Base-by-base conservation (phyloP, 2,329 filamentous ascomycete genomes). In the Colletotrichum musicola region DNA sequence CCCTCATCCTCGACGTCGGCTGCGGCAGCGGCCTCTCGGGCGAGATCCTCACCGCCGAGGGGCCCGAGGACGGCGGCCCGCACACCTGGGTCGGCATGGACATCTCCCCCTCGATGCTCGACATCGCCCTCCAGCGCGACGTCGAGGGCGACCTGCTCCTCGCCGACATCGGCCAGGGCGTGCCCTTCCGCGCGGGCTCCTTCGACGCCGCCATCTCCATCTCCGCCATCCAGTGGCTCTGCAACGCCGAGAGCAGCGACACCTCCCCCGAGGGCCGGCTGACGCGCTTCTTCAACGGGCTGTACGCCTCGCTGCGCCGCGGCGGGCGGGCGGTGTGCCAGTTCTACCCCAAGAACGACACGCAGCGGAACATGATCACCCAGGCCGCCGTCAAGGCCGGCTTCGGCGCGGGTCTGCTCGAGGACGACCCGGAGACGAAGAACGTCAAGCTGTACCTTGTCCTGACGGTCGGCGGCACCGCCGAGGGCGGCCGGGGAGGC, bases 61-160 rank as follows among this genome's bases (percentile, higher is more conserved):
- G 86, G 0, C 85, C 88, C 2, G 87, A 90, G 12, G 90, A 94
- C 68, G 93, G 93, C 62, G 94, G 94, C 0, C 94, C 94, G 4
- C 96, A 99, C 82, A 90, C 91, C 1, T 99, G 96, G 96, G 85
- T 98, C n/a, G 96, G 96, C 68, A 95, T 98, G 92, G 96, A 99
- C 78, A 91, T 99, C 25, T 94, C 92, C 4, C 91, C 93, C 0
- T 94, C 92, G n/a, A 99, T 99, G 96, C 86, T 99, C n/a, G 94
- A 96, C 72, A 89, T 98, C 51, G 96, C 96, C 1, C 85, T 99
- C 0, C 94, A 98, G 79, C 85, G 95, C 53, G 95, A 97, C 68
- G 93, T 96, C 0, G 94, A 97, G 70, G 96, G 96, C 2, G 96
- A 99, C 77, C 82, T 99, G n/a, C 86, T 99, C 74, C 88, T 99